Evolutionary conservation across 345 rosid species (phyloP), one percentile per base, ranked within the genome.

Genomic region (Rhodomyrtus tomentosa): DNA sequence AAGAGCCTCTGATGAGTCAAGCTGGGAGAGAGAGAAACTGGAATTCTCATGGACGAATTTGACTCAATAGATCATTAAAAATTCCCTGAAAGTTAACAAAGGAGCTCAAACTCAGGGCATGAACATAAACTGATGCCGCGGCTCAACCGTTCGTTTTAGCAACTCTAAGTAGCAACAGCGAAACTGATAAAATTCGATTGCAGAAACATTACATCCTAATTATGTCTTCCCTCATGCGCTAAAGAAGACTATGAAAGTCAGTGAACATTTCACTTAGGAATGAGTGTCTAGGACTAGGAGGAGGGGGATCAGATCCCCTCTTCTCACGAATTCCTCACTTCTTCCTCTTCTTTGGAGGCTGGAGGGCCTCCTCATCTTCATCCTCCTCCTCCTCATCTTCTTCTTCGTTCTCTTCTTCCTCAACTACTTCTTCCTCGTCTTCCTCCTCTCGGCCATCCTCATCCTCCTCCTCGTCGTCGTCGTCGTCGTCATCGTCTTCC

Each of bases 271-370:
- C 76, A 68, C 45, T 68, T 68, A 32, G 76, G 76, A 68, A 68
- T 68, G 76, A 68, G 76, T 68, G 76, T 68, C 76, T 68, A 68
- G 76, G 76, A 32, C 76, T 68, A 68, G 76, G 45, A 5, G 68
- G 62, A 55, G 59, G 32, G 59, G 32, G 73, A 45, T 36, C 76
- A 68, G 76, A 18, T 68, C 18, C 76, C 76, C 76, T 8, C 45
- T 68, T 68, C 76, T 18, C 42, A 16, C 12, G 13, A 68, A 68
- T 68, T 68, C 42, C 76, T 93, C 89, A 95, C 97, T 95, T 95
- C 98, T 94, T 95, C 90, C 98, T 95, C 92, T 95, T 95, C 93
- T 95, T 95, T 10, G 98, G 98, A 5, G 98, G 98, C 91, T 94
- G 98, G 45, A 94, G 93, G 0, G 98, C 91, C 55, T 92, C 98